A percentile compares a stretch with the other conserved stretches of the same genome.
phyloP scores from a whole-genome alignment of 2,329 filamentous ascomycete genomes.

The Alternaria metachromatica region DNA sequence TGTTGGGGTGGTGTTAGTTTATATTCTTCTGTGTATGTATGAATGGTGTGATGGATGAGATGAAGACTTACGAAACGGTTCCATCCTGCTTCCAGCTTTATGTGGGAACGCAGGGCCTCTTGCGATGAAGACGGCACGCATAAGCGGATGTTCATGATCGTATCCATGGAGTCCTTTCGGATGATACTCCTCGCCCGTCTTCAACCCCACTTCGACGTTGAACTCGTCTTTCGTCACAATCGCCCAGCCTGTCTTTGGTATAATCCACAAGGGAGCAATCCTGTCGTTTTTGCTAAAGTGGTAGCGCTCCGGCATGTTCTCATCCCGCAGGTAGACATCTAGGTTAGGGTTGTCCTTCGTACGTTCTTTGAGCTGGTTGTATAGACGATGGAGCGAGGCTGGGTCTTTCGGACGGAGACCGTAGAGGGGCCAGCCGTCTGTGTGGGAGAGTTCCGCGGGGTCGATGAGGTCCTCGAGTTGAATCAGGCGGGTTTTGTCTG shows the following conservation, averaged over 20 bases:
- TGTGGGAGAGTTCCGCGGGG: conserved; percentile 76
- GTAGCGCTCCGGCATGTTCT: conserved; percentile 89
- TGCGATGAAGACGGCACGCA: conserved; percentile 95
- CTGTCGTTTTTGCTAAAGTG: conserved; percentile 88
- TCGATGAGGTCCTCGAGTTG: conserved; percentile 92
- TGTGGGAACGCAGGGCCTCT: conserved; percentile 92
- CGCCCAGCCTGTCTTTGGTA: conserved; percentile 91
- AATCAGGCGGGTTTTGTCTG: conserved; percentile 77
- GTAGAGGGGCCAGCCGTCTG: conserved; percentile 92
- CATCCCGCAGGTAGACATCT: conserved; percentile 84
- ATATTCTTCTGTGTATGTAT: neutral
- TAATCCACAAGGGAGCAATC: conserved; percentile 93
- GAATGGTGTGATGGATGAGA: neutral
- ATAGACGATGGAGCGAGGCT: conserved; percentile 69
- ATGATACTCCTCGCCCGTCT: conserved; percentile 71
- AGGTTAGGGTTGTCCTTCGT: conserved; percentile 70
- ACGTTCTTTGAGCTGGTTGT: conserved; percentile 63
- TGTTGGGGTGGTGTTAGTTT: conserved; percentile 50
- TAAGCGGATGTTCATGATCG: conserved; percentile 91
- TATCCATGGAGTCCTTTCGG: conserved; percentile 92
- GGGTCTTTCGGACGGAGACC: conserved; percentile 81
- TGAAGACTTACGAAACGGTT: conserved; percentile 77
- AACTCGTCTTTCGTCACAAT: conserved; percentile 84
- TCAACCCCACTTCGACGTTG: conserved; percentile 70
- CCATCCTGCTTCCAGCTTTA: conserved; percentile 76